Conservation (phyloP, 805 yeast genomes). For the Pichia rugopelliculosa region DNA sequence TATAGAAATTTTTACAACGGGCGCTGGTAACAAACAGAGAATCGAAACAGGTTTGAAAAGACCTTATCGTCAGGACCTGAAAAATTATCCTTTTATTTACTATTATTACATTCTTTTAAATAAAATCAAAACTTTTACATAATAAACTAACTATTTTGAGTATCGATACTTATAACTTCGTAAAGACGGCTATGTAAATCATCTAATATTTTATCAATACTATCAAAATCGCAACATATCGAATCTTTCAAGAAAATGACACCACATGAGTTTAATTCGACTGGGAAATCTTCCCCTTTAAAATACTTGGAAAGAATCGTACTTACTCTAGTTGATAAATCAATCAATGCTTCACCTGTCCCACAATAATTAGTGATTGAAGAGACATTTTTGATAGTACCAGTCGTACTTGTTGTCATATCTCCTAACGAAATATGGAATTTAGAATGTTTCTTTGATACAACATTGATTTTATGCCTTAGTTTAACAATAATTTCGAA, state of each 20-base stretch:
- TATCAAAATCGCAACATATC: slow-evolving; percentile 22
- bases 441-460: slow-evolving; percentile 15
- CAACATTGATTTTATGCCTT: slow-evolving; percentile 17
- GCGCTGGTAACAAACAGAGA: neutral
- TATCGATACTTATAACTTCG: neutral
- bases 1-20: too few relatives aligned
- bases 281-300: slow-evolving; percentile 14
- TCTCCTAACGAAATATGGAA: slow-evolving; percentile 21
- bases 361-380: neutral
- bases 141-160: neutral
- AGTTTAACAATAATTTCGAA: slow-evolving; percentile 19
- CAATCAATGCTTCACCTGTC: slow-evolving; percentile 11
- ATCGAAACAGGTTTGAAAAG: too few relatives aligned
- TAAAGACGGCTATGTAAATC: slow-evolving; percentile 5
- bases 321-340: slow-evolving; percentile 8
- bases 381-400: neutral
- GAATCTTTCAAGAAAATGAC: slow-evolving; percentile 20
- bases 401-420: neutral
- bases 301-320: slow-evolving; percentile 13
- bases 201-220: slow-evolving; percentile 10
- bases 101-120: neutral
- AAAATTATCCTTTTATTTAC: too few relatives aligned
- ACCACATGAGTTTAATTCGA: slow-evolving; percentile 8
- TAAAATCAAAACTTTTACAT: neutral
- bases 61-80: too few relatives aligned